These are phyloP conservation scores for Akanthomyces uredinophilus DNA, from an alignment of 2,329 filamentous ascomycete genomes.

Conservation along the genomic window DNA sequence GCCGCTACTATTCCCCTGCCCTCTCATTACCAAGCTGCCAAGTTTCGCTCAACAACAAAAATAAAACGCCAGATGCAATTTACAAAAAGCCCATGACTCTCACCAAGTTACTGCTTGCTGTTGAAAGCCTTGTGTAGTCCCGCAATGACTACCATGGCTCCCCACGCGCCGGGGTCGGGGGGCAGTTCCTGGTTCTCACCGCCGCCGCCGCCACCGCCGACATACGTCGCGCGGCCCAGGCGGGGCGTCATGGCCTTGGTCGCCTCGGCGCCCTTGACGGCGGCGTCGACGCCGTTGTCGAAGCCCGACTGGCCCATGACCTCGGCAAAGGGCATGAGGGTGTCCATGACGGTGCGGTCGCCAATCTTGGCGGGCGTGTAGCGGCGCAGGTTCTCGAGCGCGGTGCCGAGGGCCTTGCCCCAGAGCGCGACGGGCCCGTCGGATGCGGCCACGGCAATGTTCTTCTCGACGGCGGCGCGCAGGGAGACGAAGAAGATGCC, in stretches of 20 bases:
- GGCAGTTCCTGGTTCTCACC: conserved; percentile 48
- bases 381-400: conserved; percentile 41
- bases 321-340: conserved; percentile 49
- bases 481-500: conserved; percentile 51
- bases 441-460: conserved; percentile 25
- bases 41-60: background rate
- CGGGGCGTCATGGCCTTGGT: conserved; percentile 62
- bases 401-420: conserved; percentile 37
- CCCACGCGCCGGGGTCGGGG: conserved; percentile 67
- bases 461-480: conserved; percentile 36
- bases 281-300: conserved; percentile 52
- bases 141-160: conserved; percentile 53
- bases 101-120: background rate
- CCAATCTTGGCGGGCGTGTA: conserved; percentile 53
- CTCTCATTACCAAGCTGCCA: background rate
- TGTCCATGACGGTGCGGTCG: conserved; percentile 54
- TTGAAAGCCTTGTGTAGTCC: conserved; percentile 29
- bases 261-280: conserved; percentile 53
- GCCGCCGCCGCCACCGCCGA: conserved; percentile 55
- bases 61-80: conserved; percentile 7
- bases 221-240: conserved; percentile 64
- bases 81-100: background rate
- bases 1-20: background rate
- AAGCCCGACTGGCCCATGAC: conserved; percentile 45
- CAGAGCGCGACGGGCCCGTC: conserved; percentile 36